Evolutionary conservation across 208 protist genomes (phyloP), one percentile per base, ranked within the genome.

Genomic region (Trypanosoma conorhini): DNA sequence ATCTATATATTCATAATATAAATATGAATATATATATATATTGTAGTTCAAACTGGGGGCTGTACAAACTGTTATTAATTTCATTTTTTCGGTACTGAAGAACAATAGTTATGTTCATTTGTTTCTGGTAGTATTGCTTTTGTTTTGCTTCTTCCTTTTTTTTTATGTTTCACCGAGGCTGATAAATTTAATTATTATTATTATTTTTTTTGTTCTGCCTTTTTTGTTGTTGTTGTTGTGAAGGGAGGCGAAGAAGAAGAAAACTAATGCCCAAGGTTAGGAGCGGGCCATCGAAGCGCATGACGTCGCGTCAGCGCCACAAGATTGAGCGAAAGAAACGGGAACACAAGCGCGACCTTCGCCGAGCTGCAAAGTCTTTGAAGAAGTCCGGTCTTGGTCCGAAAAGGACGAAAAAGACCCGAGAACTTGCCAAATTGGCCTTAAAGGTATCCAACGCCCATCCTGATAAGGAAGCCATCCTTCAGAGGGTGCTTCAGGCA

Each of bases 301-400:
- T 88, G 78, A 86, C 84, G 73, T 94, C 91, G 42, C 83, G 77
- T 33, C 86, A 91, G 79, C 88, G 91, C 46, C 88, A 96, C 72
- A 96, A 96, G 68, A 89, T 96, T 35, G 91, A 96, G 26, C 76
- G 87, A 26, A 96, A 96, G 74, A 93, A 93, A 64, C 80, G 86
- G 59, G 88, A 96, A 65, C 91, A 96, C 77, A 96, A 93, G 54
- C 77, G 91, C 10, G 91, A 96, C 55, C 61, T 96, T 24, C 80
- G 82, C n/a, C 94, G 90, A 67, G 91, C 91, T 3, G 91, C 91
- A 7, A 96, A 94, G 76, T 81, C 81, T 17, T 70, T 96, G 38
- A 88, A 94, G 40, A 89, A 82, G 48, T 85, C 79, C 30, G 91
- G 91, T 52, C 74, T 90, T 48, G 84, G 75, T 9, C 87, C 87